phyloP scores from a whole-genome alignment of 2,329 filamentous ascomycete species.

The Tolypocladium cylindrosporum region DNA sequence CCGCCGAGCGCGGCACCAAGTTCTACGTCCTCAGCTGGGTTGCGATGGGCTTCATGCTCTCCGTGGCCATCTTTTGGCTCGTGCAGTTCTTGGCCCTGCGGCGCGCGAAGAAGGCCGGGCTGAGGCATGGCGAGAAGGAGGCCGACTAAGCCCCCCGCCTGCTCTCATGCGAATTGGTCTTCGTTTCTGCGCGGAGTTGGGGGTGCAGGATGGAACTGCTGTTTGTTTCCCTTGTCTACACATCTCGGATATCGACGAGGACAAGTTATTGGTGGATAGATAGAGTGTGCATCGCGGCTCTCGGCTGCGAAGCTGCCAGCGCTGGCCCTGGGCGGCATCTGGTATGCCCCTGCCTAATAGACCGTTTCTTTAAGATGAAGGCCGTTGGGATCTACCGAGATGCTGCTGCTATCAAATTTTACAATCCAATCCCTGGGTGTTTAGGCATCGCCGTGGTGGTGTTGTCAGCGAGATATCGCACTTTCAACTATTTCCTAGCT shows the following conservation, averaged over 20 bases:
- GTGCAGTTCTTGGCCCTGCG: constrained; percentile 19
- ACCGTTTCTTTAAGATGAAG: background rate
- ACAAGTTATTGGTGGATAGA: background rate
- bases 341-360: background rate
- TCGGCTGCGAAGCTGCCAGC: background rate
- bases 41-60: constrained; percentile 33
- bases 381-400: no score
- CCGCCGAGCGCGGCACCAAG: constrained; percentile 29
- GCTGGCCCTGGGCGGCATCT: background rate
- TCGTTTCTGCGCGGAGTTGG: background rate
- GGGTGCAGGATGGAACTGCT: background rate
- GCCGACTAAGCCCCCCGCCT: background rate
- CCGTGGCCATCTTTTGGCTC: constrained; percentile 30
- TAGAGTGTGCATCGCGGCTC: background rate
- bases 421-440: no score
- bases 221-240: background rate
- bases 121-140: background rate
- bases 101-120: constrained; percentile 10
- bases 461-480: no score
- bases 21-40: constrained; percentile 38
- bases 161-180: background rate
- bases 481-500: no score
- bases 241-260: background rate
- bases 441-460: no score
- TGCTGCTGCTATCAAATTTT: no score